phyloP scores from a whole-genome alignment of 179 eudicot species.

The Spinacia oleracea region DNA sequence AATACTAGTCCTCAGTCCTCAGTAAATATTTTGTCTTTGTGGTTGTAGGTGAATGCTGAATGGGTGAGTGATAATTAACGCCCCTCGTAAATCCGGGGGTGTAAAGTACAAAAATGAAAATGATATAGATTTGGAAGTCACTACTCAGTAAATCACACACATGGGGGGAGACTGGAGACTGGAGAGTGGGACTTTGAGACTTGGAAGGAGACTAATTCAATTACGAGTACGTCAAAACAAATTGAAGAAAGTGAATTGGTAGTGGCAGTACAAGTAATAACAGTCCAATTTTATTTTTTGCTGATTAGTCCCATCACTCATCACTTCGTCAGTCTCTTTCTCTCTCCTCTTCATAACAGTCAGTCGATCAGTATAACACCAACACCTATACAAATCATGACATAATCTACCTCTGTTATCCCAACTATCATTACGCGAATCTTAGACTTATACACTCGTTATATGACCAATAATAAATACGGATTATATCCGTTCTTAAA shows the following conservation, averaged over 20 bases:
- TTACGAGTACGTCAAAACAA: not conserved
- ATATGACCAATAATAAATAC: too few relatives aligned
- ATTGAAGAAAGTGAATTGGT: not conserved
- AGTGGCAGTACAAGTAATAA: not conserved
- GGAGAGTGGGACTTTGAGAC: too few relatives aligned
- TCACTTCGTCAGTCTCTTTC: slow-evolving; percentile 30
- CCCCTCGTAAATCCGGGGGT: not conserved
- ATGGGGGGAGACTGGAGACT: too few relatives aligned
- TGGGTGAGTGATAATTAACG: too few relatives aligned
- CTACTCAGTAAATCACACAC: not conserved
- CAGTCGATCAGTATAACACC: not conserved
- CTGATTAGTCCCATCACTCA: slow-evolving; percentile 37
- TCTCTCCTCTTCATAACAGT: not conserved
- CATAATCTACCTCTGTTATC: slow-evolving; percentile 10
- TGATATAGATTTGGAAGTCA: too few relatives aligned
- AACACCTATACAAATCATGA: not conserved
- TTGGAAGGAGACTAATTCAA: too few relatives aligned
- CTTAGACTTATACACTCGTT: not conserved
- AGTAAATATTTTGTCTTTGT: too few relatives aligned
- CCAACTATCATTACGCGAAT: not conserved
- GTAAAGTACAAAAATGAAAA: not conserved
- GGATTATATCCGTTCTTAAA: too few relatives aligned
- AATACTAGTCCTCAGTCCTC: too few relatives aligned
- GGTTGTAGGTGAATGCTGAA: too few relatives aligned
- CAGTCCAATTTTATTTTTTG: slow-evolving; percentile 2